These are phyloP conservation scores for Nakataea oryzae DNA, from an alignment of 2,329 filamentous ascomycete species.

Conservation along the genomic window DNA sequence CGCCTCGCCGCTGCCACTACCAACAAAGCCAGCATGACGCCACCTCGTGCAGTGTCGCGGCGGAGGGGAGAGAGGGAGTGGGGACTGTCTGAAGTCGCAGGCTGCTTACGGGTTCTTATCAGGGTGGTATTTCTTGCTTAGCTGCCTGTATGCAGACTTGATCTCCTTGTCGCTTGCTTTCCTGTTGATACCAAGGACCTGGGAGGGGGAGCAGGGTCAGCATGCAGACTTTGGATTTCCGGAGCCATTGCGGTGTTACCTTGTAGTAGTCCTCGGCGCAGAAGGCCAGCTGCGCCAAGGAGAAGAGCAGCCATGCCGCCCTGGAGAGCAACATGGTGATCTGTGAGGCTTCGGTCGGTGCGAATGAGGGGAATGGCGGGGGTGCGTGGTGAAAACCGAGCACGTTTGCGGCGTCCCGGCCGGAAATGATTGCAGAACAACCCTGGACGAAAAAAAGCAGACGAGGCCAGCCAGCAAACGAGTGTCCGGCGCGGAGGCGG, in stretches of 20 bases:
- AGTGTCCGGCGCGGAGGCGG: background rate
- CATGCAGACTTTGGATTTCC: background rate
- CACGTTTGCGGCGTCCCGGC: background rate
- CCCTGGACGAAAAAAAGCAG: background rate
- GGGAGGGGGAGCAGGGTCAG: constrained; percentile 2
- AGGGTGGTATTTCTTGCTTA: constrained; percentile 94
- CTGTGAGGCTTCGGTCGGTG: background rate
- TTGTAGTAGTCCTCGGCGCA: constrained; percentile 72
- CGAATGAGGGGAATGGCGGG: background rate
- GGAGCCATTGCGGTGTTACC: constrained; percentile 26
- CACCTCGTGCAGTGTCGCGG: background rate
- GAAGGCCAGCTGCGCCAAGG: constrained; percentile 41
- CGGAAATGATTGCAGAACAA: background rate
- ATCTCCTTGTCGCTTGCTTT: constrained; percentile 77
- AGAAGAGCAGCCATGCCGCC: constrained; percentile 40
- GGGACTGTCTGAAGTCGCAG: background rate
- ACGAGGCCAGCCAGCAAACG: background rate
- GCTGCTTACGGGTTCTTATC: constrained; percentile 86
- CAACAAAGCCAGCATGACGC: background rate
- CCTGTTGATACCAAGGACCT: constrained; percentile 73
- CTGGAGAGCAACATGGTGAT: constrained; percentile 43
- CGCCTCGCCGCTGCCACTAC: background rate
- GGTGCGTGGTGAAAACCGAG: background rate
- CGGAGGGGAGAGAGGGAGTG: background rate
- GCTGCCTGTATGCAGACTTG: constrained; percentile 82